Evolutionary conservation across 2,329 filamentous ascomycete genomes (phyloP).

Genomic region (Mycosphaerella sp.): DNA sequence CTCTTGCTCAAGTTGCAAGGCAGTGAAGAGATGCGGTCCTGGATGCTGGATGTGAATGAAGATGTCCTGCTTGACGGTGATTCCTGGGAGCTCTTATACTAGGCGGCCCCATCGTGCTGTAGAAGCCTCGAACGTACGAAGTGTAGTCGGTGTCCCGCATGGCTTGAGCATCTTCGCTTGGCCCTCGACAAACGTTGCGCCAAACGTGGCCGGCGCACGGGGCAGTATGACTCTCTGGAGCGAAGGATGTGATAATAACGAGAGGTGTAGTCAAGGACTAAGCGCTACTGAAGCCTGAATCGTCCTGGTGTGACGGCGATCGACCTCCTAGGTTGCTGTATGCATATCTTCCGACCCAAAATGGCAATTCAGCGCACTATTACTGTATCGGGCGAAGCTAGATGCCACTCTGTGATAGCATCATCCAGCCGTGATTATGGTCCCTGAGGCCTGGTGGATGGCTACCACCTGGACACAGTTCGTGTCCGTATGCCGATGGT

Average conservation of each 20-base stretch:
- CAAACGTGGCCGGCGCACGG: background rate
- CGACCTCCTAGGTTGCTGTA: background rate
- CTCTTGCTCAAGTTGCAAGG: background rate
- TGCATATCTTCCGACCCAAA: background rate
- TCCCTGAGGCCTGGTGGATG: no score
- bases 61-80: background rate
- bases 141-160: background rate
- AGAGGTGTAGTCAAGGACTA: background rate
- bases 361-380: background rate
- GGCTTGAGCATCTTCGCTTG: background rate
- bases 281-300: background rate
- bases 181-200: background rate
- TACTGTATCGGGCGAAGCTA: background rate
- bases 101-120: background rate
- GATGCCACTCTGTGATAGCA: no score
- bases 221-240: background rate
- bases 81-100: background rate
- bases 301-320: background rate
- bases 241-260: background rate
- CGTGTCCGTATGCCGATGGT: background rate
- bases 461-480: no score
- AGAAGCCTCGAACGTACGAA: background rate
- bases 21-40: background rate
- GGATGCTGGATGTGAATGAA: background rate
- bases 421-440: no score